Evolutionary conservation across 2,329 filamentous ascomycete species (phyloP), one percentile per base, ranked within the genome.

Genomic region (Botrytis paeoniae): DNA sequence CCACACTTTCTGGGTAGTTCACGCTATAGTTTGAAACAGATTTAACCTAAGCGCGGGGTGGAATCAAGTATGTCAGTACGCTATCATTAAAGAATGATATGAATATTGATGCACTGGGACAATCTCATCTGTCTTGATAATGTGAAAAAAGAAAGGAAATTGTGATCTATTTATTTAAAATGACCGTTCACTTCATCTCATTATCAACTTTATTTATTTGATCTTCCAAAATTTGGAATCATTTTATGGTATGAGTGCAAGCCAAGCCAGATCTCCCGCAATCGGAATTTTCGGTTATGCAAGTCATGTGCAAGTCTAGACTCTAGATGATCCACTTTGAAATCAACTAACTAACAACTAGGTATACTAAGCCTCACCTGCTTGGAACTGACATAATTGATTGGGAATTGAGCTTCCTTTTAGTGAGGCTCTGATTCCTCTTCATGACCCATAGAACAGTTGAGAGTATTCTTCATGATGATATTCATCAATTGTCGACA

Each of bases 301-400:
- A 64, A 32, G 39, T 45, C 61, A 64, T 64, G 61, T 64, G 61
- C 18, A 32, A 64, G 39, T 64, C 61, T 32, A 64, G 61, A 64
- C 61, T 45, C n/a, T 7, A 18, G 22, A 22, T 18, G 41, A 32
- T 32, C 39, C 39, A 64, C 61, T 45, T 45, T 12, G 16, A 4
- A 43, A 43, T n/a, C 0, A 45, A 45, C 48, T n/a, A 54, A n/a
- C 48, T 45, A 45, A 20, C 43, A 54, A 14, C 61, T 63, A 63
- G n/a, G 5, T 20, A 43, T 43, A 43, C 16, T 63, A 43, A 37
- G 16, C 16, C 61, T 64, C 18, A 43, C 18, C 32, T 64, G 61
- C 61, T 64, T 64, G n/a, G n/a, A 8, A 22, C 39, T 45, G 39
- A 45, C 61, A 63, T 29, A 25, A 29, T 43, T 20, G 37, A 29